Conservation (phyloP, 2,329 filamentous ascomycete species). For the Tolypocladium guangdongense region DNA sequence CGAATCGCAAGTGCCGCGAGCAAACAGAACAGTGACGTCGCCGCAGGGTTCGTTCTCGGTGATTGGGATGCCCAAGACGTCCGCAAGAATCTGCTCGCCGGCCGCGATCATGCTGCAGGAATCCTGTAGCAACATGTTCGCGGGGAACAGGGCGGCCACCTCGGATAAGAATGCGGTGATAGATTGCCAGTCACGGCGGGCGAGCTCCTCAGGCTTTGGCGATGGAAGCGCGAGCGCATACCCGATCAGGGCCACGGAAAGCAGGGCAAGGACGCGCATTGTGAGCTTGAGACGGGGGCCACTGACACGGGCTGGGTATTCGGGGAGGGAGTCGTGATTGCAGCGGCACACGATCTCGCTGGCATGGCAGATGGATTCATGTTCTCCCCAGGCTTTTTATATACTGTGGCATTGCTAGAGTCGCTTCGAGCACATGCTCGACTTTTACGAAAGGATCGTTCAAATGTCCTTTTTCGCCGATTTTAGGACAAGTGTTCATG, state of each 20-base stretch:
- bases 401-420: not conserved
- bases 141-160: slow-evolving; percentile 7
- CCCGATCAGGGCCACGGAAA: not conserved
- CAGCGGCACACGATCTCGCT: too few relatives aligned
- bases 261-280: not conserved
- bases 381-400: not conserved
- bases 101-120: slow-evolving; percentile 6
- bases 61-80: slow-evolving; percentile 6
- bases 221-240: not conserved
- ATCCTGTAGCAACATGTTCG: slow-evolving; percentile 4
- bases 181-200: not conserved
- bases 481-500: not conserved
- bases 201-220: not conserved
- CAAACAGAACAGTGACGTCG: slow-evolving; percentile 17
- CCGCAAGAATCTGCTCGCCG: slow-evolving; percentile 6
- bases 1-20: slow-evolving; percentile 18
- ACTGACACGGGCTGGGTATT: not conserved
- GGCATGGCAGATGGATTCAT: not conserved
- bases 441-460: not conserved
- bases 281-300: not conserved
- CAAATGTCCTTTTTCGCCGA: not conserved
- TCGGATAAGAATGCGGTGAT: slow-evolving; percentile 5
- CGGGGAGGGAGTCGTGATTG: not conserved
- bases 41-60: slow-evolving; percentile 9
- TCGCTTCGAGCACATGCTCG: not conserved